Conservation (phyloP, 2,329 filamentous ascomycete species). For the Sarocladiaceae sp. region DNA sequence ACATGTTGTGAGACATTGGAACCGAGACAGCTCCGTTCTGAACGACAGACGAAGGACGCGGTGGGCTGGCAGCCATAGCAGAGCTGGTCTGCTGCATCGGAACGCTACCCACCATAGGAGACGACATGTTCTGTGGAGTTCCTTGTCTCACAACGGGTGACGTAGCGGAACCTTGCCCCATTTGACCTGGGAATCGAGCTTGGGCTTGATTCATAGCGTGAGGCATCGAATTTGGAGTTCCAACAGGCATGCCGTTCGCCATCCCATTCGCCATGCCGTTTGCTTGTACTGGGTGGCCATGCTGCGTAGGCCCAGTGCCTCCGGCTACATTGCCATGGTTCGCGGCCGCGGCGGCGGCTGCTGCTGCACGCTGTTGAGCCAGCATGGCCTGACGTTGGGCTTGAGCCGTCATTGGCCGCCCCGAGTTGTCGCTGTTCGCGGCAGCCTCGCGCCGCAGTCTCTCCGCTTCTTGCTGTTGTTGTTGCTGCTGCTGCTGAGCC, state of each 20-base stretch:
- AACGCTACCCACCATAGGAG: slow-evolving; percentile 55
- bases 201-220: slow-evolving; percentile 18
- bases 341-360: slow-evolving; percentile 16
- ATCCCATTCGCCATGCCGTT: slow-evolving; percentile 31
- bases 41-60: slow-evolving; percentile 59
- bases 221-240: slow-evolving; percentile 26
- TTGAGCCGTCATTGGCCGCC: neutral
- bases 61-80: slow-evolving; percentile 62
- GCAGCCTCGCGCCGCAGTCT: slow-evolving; percentile 4
- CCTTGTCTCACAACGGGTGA: slow-evolving; percentile 62
- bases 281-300: slow-evolving; percentile 29
- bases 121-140: slow-evolving; percentile 59
- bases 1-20: slow-evolving; percentile 58
- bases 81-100: slow-evolving; percentile 61
- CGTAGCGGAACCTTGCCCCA: slow-evolving; percentile 57
- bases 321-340: slow-evolving; percentile 10
- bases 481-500: slow-evolving; percentile 22
- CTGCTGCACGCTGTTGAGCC: slow-evolving; percentile 21
- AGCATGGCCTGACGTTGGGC: slow-evolving; percentile 26
- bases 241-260: slow-evolving; percentile 26
- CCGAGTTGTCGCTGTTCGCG: neutral
- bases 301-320: slow-evolving; percentile 20
- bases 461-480: slow-evolving; percentile 15
- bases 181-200: slow-evolving; percentile 46
- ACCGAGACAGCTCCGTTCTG: slow-evolving; percentile 52